phyloP scores from a whole-genome alignment of 2,329 filamentous ascomycete genomes.

The Bipolaris zeicola region DNA sequence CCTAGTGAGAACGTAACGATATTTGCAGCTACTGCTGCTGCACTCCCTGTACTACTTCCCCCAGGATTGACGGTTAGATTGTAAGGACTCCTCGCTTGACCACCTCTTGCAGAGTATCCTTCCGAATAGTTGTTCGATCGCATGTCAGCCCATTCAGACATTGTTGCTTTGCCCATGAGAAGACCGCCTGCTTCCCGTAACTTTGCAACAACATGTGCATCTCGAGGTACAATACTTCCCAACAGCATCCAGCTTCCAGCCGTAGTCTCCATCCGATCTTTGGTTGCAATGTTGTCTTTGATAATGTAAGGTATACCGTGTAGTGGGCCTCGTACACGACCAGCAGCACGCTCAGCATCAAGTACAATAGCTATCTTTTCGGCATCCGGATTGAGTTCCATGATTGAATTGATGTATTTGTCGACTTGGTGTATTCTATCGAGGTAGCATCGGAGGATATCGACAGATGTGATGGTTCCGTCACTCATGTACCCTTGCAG shows the following conservation, averaged over 20 bases:
- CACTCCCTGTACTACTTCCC: slow-evolving; percentile 71
- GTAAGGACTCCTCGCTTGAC: slow-evolving; percentile 58
- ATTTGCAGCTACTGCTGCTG: slow-evolving; percentile 67
- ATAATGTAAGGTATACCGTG: slow-evolving; percentile 78
- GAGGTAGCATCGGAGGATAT: slow-evolving; percentile 52
- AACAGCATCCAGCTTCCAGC: slow-evolving; percentile 71
- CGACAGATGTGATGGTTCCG: slow-evolving; percentile 38
- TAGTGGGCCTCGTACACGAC: slow-evolving; percentile 66
- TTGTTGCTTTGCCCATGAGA: slow-evolving; percentile 69
- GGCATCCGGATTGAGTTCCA: slow-evolving; percentile 72
- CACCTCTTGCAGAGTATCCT: slow-evolving; percentile 41
- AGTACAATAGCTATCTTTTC: slow-evolving; percentile 64
- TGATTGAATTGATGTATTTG: slow-evolving; percentile 66
- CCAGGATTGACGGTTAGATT: slow-evolving; percentile 71
- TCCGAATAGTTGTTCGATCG: slow-evolving; percentile 43
- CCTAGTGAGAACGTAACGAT: slow-evolving; percentile 68
- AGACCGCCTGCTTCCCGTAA: slow-evolving; percentile 70
- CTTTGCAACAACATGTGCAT: slow-evolving; percentile 66
- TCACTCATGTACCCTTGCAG: slow-evolving; percentile 65
- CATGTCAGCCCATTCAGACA: slow-evolving; percentile 71
- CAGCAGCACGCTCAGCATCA: slow-evolving; percentile 64
- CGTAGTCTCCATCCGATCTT: slow-evolving; percentile 75
- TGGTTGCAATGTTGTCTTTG: slow-evolving; percentile 65
- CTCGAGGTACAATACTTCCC: slow-evolving; percentile 69
- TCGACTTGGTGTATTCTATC: slow-evolving; percentile 66